Evolutionary conservation across 2,329 filamentous ascomycete species (phyloP).

Genomic region (Eurotiales sp.): DNA sequence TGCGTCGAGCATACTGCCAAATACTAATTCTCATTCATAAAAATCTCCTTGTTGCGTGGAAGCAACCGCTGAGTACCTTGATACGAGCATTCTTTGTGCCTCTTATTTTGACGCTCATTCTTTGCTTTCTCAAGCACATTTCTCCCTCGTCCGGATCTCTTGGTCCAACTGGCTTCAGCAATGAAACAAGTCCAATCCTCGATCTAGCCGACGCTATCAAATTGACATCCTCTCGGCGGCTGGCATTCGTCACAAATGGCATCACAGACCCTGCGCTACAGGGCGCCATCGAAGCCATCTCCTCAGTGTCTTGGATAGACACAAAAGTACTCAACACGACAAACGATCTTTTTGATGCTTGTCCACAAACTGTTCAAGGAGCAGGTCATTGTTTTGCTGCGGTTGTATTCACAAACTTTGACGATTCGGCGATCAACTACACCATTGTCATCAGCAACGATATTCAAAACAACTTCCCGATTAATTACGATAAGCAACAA

Average conservation of each 20-base stretch:
- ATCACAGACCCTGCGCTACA: not conserved
- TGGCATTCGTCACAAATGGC: conserved; percentile 4
- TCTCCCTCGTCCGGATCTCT: not conserved
- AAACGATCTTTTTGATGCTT: not conserved
- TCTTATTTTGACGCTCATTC: not conserved
- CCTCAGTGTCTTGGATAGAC: not conserved
- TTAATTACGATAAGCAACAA: not conserved
- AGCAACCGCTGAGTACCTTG: conserved; percentile 1
- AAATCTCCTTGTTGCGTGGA: conserved; percentile 6
- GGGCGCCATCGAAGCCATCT: not conserved
- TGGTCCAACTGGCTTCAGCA: conserved; percentile 3
- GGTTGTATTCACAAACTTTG: not conserved
- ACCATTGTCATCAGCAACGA: conserved; percentile 2
- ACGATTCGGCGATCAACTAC: not conserved
- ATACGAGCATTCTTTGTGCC: conserved; percentile 1
- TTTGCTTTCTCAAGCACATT: conserved; percentile 6
- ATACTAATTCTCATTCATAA: not conserved
- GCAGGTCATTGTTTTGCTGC: conserved; percentile 1
- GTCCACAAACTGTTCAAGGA: conserved; percentile 3
- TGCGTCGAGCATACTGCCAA: not conserved
- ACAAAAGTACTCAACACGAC: not conserved
- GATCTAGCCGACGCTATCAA: not conserved
- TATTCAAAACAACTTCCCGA: not conserved
- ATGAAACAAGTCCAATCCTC: not conserved
- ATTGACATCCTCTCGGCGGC: not conserved